Percentiles rank a stretch among this genome's conserved stretches.
phyloP scores from a whole-genome alignment of 2,329 filamentous ascomycete species.

The Ophiostoma piceae region DNA sequence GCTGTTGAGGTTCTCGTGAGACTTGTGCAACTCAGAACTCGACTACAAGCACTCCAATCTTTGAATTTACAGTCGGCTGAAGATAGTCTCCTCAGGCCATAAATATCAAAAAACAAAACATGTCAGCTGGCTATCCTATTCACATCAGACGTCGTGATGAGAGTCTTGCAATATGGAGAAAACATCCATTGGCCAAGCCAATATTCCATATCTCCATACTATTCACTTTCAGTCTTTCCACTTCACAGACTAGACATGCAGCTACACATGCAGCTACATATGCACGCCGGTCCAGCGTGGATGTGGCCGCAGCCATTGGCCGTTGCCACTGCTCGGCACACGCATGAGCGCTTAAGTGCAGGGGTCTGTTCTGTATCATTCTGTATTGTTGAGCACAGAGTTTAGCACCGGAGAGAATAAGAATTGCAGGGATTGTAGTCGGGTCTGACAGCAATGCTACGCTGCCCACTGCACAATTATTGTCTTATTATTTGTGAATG shows the following conservation, averaged over 20 bases:
- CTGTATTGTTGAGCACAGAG: neutral
- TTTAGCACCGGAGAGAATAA: neutral
- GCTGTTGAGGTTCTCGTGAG: too few species aligned
- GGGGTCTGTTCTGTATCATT: neutral
- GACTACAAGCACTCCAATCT: too few species aligned
- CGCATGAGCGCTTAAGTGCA: neutral
- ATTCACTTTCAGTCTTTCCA: neutral
- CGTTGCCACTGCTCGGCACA: neutral
- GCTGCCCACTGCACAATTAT: neutral
- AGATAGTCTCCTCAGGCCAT: too few species aligned
- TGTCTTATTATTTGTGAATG: neutral
- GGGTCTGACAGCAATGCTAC: neutral
- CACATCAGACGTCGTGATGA: neutral
- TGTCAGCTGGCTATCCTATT: neutral
- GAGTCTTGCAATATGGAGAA: neutral
- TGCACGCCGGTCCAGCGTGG: neutral
- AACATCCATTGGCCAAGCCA: neutral
- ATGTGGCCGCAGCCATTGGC: slow-evolving; percentile 5
- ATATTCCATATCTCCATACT: neutral
- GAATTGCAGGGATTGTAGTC: neutral
- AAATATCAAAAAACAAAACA: too few species aligned
- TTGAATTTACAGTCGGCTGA: too few species aligned
- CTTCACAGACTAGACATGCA: neutral
- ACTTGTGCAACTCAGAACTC: too few species aligned
- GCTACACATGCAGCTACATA: neutral